These are phyloP conservation scores for Nannochloropsis salina DNA, from an alignment of 108 stramenopile genomes.

Conservation along the genomic window DNA sequence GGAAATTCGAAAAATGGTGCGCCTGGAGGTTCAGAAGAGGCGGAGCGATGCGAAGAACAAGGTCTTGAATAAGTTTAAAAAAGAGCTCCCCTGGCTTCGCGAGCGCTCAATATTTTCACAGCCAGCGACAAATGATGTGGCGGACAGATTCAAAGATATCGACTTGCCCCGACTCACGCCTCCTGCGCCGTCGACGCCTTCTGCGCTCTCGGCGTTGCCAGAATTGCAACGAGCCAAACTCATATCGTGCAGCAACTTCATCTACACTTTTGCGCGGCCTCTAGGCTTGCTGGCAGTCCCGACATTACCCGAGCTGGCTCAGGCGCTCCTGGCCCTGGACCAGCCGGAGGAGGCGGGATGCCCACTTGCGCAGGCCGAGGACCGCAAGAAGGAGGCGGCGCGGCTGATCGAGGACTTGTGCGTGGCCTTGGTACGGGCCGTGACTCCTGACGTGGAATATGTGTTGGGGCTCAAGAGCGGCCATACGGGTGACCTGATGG, in stretches of 20 bases:
- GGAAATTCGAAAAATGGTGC: neutral
- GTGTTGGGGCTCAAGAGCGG: neutral
- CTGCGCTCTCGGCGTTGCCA: neutral
- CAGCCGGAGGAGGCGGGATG: neutral
- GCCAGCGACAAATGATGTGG: neutral
- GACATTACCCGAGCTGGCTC: neutral
- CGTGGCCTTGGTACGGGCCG: neutral
- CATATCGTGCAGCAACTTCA: neutral
- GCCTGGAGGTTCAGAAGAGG: neutral
- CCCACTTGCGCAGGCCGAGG: neutral
- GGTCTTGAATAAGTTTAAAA: neutral
- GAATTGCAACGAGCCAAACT: neutral
- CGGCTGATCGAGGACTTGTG: neutral
- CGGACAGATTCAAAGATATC: neutral
- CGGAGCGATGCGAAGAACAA: neutral
- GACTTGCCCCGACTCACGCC: neutral
- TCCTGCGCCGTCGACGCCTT: neutral
- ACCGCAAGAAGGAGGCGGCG: neutral
- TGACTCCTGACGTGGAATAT: neutral
- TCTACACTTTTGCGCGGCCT: neutral
- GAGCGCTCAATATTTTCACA: neutral
- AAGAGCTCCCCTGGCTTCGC: neutral
- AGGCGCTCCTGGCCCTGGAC: neutral
- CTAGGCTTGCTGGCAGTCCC: constrained; percentile 10
- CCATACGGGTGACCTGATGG: neutral